These are phyloP conservation scores for Ettlia oleoabundans DNA, from an alignment of 139 green algal genomes.

Conservation along the genomic window DNA sequence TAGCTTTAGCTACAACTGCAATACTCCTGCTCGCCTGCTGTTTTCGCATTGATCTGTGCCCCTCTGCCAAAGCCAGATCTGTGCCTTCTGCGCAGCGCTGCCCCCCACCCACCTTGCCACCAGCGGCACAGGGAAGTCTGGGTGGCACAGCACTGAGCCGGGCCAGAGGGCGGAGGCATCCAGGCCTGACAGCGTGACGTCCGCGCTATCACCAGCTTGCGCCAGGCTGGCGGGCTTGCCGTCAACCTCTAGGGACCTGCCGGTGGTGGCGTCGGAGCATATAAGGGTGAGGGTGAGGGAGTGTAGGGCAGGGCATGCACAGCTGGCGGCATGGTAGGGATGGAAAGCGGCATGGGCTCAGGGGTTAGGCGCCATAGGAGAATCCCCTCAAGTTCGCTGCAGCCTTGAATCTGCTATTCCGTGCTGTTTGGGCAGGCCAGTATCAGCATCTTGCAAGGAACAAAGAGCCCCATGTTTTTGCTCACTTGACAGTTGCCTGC, in stretches of 20 bases:
- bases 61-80: no score
- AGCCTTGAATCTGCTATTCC: no score
- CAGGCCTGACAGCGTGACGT: conserved; percentile 75
- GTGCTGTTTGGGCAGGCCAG: no score
- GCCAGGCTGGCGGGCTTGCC: conserved; percentile 56
- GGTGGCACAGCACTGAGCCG: conserved; percentile 66
- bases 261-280: neutral
- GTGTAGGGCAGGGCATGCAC: neutral
- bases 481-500: conserved; percentile 57
- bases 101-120: conserved; percentile 43
- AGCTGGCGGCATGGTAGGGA: neutral
- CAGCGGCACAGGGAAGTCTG: conserved; percentile 77
- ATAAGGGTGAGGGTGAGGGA: neutral
- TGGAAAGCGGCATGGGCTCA: neutral
- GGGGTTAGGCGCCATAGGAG: no score
- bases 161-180: conserved; percentile 43
- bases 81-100: no score
- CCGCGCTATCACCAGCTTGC: conserved; percentile 78
- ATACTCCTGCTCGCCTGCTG: no score
- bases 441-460: no score
- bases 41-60: no score
- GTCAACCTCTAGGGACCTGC: conserved; percentile 51
- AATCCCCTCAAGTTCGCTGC: no score
- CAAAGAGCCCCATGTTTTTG: conserved; percentile 17
- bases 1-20: no score